Base-by-base conservation (phyloP, 2,329 filamentous ascomycete species). In the Aspergillus uvarum region DNA sequence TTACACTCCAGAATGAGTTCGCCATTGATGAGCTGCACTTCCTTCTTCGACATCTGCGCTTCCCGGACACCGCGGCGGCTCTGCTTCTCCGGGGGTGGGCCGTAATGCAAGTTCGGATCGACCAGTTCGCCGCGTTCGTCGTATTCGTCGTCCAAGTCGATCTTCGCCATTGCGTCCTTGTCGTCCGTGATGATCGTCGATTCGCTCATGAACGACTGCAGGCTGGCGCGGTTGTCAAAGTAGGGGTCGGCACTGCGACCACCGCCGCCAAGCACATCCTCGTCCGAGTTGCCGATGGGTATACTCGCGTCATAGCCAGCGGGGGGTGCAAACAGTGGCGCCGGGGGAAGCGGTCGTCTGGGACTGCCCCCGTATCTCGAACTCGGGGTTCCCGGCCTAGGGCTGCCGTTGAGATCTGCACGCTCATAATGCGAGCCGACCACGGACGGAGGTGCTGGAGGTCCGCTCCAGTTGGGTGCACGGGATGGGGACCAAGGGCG, bases 1-100 rank as follows among this genome's bases (percentile, higher is more conserved):
- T 99, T 99, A 83, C 95, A 98, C 80, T 99, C 95, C 51, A 99
- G 83, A 60, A 99, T 94, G 56, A 99, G 87, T 78, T 99, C 94
- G 72, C 95, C 95, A 73, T 99, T 98, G 83, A 98, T 96, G 49
- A 99, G 85, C 70, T 92, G 89, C 57, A 99, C 95, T 76, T 98
- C 94, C 73, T 96, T 96, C 77, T 89, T 95, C 11, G 89, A 87
- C 86, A 94, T 94, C 70, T 96, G 91, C 3, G 92, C 91, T 31
- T 89, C 85, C 65, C 94, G 87, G 29, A 94, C 91, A 59, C 95
- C 95, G 70, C 95, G 86, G 58, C 95, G 87, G 72, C 91, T 88
- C 73, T 99, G 95, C 59, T 91, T 90, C 57, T 89, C 86, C 0
- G 95, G 95, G 1, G 92, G 94, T 0, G 92, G 91, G 0, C 91